Base-by-base conservation (phyloP, 2,329 filamentous ascomycete genomes). In the Phaeophleospora eucalypticola region DNA sequence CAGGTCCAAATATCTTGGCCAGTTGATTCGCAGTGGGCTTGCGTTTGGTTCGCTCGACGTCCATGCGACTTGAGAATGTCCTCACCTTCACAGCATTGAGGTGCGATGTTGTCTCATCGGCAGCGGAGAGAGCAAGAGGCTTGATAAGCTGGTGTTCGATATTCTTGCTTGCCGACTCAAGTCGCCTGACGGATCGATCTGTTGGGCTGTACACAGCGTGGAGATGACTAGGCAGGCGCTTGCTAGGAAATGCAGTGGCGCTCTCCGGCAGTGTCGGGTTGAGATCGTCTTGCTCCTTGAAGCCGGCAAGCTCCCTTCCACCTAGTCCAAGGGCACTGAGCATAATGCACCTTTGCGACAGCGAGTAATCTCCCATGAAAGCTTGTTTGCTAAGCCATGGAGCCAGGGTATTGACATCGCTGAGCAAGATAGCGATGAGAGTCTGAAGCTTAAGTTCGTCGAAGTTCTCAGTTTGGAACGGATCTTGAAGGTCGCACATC, bases 321-420 rank as follows among this genome's bases (percentile, higher is more conserved):
- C 86, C 81, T 0, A 98, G 71, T 0, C 90, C 91, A 3, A 98
- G 72, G 0, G 87, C 83, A 16, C 88, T 84, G 43, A 98, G 82
- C 32, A 97, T 77, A 0, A 86, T 81, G 6, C 86, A 87, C 33
- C 93, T 80, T 65, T 97, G 91, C 0, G 84, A 80, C 32, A 97
- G 73, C 0, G 90, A 95, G 66, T 93, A 90, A 63, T 98, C 93
- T 14, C 90, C 90, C 35, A 89, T 84, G 64, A 96, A 97, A 64
- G 93, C 94, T 0, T 86, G 85, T 46, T 83, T 82, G 2, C 86
- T 82, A 48, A 94, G 87, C 85, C 88, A 94, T 12, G 82, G 86
- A 0, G 83, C 90, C 79, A 96, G 88, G 43, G 79, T 76, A 40
- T 80, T 72, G 0, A 93, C 88, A 54, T 87, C 81, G 0, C 87